phyloP scores from a whole-genome alignment of 2,329 filamentous ascomycete species.

The Ambrosiella xylebori region DNA sequence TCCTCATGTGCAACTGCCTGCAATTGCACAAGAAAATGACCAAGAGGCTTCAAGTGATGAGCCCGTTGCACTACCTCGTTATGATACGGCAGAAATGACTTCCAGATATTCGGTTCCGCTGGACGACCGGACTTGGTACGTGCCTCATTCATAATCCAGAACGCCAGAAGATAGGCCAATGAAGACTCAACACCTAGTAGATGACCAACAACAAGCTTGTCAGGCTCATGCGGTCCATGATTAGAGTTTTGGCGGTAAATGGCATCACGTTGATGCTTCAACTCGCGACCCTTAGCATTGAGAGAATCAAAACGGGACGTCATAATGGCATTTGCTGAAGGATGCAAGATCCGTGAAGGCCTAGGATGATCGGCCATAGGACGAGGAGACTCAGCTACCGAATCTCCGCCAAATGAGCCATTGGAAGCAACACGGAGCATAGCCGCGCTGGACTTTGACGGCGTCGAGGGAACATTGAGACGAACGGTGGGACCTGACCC shows the following conservation, averaged over 20 bases:
- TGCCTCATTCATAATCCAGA: conserved; percentile 30
- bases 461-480: conserved; percentile 9
- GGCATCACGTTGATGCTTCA: conserved; percentile 38
- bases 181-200: conserved; percentile 32
- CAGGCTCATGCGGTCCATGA: conserved; percentile 10
- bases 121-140: conserved; percentile 27
- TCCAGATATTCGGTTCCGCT: conserved; percentile 26
- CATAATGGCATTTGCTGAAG: neutral
- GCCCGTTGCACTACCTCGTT: conserved; percentile 22
- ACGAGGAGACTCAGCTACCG: conserved; percentile 2
- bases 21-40: conserved; percentile 27
- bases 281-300: conserved; percentile 27
- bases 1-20: conserved; percentile 29
- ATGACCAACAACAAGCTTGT: neutral
- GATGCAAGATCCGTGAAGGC: neutral
- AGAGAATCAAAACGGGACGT: conserved; percentile 16
- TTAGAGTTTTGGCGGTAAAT: conserved; percentile 18
- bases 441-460: conserved; percentile 4
- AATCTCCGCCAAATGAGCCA: conserved; percentile 6
- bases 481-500: neutral
- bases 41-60: conserved; percentile 23
- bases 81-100: conserved; percentile 28
- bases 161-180: conserved; percentile 35
- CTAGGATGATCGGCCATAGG: neutral
- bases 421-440: conserved; percentile 10